Evolutionary conservation across 495 filamentous ascomycete species (phyloP).

Genomic region (Neurospora tetraspora): DNA sequence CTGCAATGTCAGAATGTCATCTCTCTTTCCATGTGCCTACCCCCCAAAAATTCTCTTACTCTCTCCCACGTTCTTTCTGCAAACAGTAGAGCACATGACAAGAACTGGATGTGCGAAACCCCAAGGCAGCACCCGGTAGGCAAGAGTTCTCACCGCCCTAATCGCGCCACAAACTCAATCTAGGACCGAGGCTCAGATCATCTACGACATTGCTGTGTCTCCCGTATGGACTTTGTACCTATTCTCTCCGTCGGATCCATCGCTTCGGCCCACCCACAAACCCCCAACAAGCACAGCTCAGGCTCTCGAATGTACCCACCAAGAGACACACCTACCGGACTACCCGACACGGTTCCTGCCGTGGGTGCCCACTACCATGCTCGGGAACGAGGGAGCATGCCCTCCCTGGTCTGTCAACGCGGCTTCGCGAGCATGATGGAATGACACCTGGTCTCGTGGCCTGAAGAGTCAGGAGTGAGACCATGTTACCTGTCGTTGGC

Average conservation of each 20-base stretch:
- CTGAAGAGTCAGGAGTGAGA: neutral
- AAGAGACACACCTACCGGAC: neutral
- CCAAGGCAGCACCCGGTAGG: neutral
- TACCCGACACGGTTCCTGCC: neutral
- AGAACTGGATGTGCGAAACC: neutral
- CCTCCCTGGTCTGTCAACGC: neutral
- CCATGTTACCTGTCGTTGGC: neutral
- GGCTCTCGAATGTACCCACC: neutral
- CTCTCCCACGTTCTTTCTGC: neutral
- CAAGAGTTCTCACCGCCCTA: neutral
- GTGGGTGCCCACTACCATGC: neutral
- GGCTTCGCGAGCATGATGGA: neutral
- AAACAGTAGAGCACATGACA: neutral
- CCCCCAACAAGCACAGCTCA: neutral
- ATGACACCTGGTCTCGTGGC: neutral
- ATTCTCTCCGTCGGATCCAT: neutral
- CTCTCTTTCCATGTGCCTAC: neutral
- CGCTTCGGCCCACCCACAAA: neutral
- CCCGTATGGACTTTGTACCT: neutral
- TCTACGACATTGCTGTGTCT: neutral
- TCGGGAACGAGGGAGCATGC: neutral
- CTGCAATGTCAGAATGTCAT: neutral
- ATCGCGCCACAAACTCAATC: neutral
- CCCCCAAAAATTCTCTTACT: no score
- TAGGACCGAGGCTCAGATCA: neutral